Conservation (phyloP, 2,329 filamentous ascomycete genomes). For the Trichocomaceae sp. region DNA sequence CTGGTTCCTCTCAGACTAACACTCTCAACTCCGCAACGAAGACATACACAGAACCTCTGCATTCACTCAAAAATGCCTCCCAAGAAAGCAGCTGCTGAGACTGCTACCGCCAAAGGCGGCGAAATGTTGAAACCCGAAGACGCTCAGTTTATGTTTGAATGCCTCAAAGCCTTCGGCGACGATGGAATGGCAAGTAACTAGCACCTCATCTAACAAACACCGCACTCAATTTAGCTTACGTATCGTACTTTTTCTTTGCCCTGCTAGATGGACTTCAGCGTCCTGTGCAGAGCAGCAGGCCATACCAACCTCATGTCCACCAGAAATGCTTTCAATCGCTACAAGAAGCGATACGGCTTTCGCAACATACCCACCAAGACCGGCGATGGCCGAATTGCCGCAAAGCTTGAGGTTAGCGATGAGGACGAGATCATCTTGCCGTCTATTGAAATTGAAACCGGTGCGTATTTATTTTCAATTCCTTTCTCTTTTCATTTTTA, state of each 20-base stretch:
- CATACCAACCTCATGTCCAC: conserved; percentile 10
- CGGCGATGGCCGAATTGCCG: not conserved
- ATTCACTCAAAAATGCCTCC: conserved; percentile 5
- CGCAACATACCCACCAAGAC: conserved; percentile 2
- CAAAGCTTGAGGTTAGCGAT: not conserved
- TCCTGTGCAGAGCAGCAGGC: conserved; percentile 4
- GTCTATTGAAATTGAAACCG: not conserved
- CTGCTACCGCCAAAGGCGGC: not conserved
- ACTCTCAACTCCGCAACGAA: not conserved
- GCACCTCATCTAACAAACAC: not conserved
- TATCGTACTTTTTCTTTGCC: not conserved
- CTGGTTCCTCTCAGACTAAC: not conserved
- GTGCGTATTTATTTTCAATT: no score
- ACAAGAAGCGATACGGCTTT: conserved; percentile 7
- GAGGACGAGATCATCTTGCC: not conserved
- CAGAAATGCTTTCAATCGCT: conserved; percentile 1
- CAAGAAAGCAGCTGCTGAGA: conserved; percentile 1
- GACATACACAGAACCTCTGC: not conserved
- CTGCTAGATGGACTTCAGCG: conserved; percentile 5
- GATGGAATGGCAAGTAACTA: conserved; percentile 1
- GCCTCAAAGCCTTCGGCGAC: not conserved
- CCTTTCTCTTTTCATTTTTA: no score
- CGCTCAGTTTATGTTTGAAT: not conserved
- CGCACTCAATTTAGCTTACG: not conserved
- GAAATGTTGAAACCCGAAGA: conserved; percentile 3